A percentile compares a stretch with the other conserved stretches of the same genome.
phyloP scores from a whole-genome alignment of 2,329 filamentous ascomycete genomes.

The Colletotrichum musicola region DNA sequence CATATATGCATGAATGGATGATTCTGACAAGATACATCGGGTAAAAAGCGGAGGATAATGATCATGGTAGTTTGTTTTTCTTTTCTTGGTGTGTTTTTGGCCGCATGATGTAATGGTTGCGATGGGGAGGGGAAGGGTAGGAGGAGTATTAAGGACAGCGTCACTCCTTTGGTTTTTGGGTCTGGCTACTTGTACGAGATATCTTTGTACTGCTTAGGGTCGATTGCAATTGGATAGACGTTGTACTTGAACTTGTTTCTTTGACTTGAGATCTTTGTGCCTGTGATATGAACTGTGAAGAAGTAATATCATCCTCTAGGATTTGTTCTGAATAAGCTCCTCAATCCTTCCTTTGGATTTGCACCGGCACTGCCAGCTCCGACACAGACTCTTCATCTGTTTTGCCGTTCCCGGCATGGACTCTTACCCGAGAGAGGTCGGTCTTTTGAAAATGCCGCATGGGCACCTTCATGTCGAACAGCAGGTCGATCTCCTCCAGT shows the following conservation, averaged over 20 bases:
- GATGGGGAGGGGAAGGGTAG: neutral
- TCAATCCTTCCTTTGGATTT: neutral
- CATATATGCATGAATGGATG: slow-evolving; percentile 20
- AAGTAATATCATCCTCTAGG: neutral
- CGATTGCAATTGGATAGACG: slow-evolving; percentile 31
- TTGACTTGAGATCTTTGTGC: neutral
- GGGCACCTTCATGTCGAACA: slow-evolving; percentile 15
- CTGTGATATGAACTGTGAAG: neutral
- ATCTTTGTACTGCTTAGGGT: slow-evolving; percentile 30
- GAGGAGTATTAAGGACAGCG: slow-evolving; percentile 26
- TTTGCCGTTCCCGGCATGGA: neutral
- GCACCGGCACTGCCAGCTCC: neutral
- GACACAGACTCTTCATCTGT: neutral
- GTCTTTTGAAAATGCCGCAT: slow-evolving; percentile 5
- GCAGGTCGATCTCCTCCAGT: slow-evolving; percentile 78
- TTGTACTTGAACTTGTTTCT: slow-evolving; percentile 2
- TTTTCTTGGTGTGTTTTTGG: slow-evolving; percentile 8
- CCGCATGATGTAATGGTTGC: slow-evolving; percentile 30
- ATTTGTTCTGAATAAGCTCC: fast-evolving
- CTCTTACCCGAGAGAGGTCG: neutral
- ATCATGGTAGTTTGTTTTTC: slow-evolving; percentile 25
- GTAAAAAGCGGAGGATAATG: slow-evolving; percentile 34
- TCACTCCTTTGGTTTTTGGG: slow-evolving; percentile 34
- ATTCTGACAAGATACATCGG: slow-evolving; percentile 10
- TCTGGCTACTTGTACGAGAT: slow-evolving; percentile 13